Conservation (phyloP, 805 yeast genomes). For the Dipodascus albidus region DNA sequence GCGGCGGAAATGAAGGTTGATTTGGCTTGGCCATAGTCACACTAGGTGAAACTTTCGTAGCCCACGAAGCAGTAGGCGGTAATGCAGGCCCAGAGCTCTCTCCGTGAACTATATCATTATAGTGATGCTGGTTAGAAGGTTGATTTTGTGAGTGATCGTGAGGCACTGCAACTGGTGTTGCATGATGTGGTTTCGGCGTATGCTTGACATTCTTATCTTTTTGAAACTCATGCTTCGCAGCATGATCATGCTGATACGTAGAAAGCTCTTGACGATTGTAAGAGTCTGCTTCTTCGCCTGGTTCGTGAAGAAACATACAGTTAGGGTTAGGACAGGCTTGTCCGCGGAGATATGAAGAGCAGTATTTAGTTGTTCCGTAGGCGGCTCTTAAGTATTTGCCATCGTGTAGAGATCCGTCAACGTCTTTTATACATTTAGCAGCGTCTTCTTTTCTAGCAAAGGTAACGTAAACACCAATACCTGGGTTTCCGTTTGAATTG, state of each 20-base stretch:
- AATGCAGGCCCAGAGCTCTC: constrained; percentile 35
- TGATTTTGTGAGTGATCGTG: constrained; percentile 3
- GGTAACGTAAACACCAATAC: constrained; percentile 92
- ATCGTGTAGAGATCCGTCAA: constrained; percentile 86
- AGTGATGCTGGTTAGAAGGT: constrained; percentile 5
- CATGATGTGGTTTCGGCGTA: constrained; percentile 5
- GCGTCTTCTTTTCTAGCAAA: constrained; percentile 93
- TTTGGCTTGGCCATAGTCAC: constrained; percentile 19
- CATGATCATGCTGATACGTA: constrained; percentile 39
- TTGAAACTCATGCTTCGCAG: constrained; percentile 22
- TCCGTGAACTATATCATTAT: constrained; percentile 3
- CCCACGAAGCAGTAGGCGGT: constrained; percentile 69
- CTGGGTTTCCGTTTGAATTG: constrained; percentile 50
- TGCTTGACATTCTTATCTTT: constrained; percentile 9
- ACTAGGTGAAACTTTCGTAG: constrained; percentile 23
- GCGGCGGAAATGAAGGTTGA: constrained; percentile 37
- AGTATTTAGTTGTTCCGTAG: constrained; percentile 96
- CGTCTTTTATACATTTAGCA: constrained; percentile 79
- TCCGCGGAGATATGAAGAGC: constrained; percentile 91
- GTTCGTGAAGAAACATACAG: constrained; percentile 98
- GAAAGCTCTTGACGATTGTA: constrained; percentile 82
- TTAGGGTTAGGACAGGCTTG: constrained; percentile 96
- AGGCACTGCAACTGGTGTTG: neutral
- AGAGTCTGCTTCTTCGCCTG: constrained; percentile 98
- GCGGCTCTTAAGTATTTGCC: constrained; percentile 88